Conservation (phyloP, 2,329 filamentous ascomycete genomes). For the Paracamarosporium sp. region DNA sequence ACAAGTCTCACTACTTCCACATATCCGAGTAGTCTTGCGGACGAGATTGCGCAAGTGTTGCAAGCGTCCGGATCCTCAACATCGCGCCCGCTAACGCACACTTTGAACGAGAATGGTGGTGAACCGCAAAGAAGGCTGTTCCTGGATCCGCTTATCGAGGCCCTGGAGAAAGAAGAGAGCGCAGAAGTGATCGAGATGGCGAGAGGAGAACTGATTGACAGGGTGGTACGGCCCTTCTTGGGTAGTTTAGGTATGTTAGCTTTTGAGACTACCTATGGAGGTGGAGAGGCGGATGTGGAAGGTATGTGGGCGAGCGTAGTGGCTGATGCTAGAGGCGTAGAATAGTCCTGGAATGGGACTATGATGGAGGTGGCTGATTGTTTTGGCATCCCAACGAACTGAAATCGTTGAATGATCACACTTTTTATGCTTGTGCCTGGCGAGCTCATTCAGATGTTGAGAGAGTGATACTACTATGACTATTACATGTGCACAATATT, state of each 20-base stretch:
- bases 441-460: too few species aligned
- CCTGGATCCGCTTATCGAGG: conserved; percentile 49
- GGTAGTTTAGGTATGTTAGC: conserved; percentile 89
- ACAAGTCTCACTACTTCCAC: conserved; percentile 66
- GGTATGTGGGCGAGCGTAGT: conserved; percentile 42
- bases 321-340: conserved; percentile 28
- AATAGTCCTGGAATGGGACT: conserved; percentile 4
- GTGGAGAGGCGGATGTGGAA: conserved; percentile 59
- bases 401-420: too few species aligned
- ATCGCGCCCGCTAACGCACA: conserved; percentile 24
- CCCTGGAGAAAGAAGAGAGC: conserved; percentile 40
- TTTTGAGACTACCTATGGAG: conserved; percentile 91
- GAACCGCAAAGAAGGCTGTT: conserved; percentile 47
- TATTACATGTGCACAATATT: too few species aligned
- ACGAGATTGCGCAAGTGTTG: conserved; percentile 82
- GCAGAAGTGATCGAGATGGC: conserved; percentile 60
- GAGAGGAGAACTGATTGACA: conserved; percentile 71
- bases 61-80: conserved; percentile 31
- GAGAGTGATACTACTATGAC: too few species aligned
- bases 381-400: too few species aligned
- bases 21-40: conserved; percentile 77
- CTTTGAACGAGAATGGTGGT: conserved; percentile 1
- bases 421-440: too few species aligned
- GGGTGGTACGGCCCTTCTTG: conserved; percentile 86
- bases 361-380: not conserved